A percentile compares a stretch with the other conserved stretches of the same genome.
These are phyloP conservation scores for Juglanconis juglandina DNA, from an alignment of 2,329 filamentous ascomycete genomes.

Conservation along the genomic window DNA sequence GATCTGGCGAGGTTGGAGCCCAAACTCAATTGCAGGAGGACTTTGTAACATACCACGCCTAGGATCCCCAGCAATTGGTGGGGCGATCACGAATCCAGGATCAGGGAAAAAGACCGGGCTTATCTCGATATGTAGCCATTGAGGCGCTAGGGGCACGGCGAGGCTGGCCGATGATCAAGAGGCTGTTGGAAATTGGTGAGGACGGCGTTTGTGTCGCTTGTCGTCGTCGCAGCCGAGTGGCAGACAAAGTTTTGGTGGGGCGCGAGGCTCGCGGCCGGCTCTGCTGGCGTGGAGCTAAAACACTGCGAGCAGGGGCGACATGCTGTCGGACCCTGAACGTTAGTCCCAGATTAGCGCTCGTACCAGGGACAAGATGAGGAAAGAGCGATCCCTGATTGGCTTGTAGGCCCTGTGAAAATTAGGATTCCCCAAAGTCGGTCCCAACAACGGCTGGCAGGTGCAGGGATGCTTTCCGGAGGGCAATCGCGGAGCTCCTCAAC, in stretches of 20 bases:
- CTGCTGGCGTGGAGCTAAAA: not conserved
- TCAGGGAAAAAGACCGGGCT: not conserved
- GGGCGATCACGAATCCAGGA: not conserved
- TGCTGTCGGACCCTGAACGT: not conserved
- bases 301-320: not conserved
- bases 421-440: slow-evolving; percentile 1
- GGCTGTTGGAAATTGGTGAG: not conserved
- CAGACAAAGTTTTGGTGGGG: slow-evolving; percentile 6
- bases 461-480: slow-evolving; percentile 2
- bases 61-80: slow-evolving; percentile 2
- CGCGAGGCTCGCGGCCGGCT: not conserved
- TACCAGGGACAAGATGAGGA: slow-evolving; percentile 3
- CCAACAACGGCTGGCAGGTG: slow-evolving; percentile 11
- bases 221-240: not conserved
- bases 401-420: slow-evolving; percentile 7
- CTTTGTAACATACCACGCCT: not conserved
- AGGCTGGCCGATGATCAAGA: not conserved
- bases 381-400: not conserved
- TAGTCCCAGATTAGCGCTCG: not conserved
- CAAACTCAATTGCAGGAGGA: not conserved
- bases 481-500: slow-evolving; percentile 5
- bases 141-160: slow-evolving; percentile 2
- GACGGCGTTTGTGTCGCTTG: not conserved
- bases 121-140: slow-evolving; percentile 19
- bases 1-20: not conserved